These are phyloP conservation scores for Penicillium tannophilum DNA, from an alignment of 495 filamentous ascomycete species.

Conservation along the genomic window DNA sequence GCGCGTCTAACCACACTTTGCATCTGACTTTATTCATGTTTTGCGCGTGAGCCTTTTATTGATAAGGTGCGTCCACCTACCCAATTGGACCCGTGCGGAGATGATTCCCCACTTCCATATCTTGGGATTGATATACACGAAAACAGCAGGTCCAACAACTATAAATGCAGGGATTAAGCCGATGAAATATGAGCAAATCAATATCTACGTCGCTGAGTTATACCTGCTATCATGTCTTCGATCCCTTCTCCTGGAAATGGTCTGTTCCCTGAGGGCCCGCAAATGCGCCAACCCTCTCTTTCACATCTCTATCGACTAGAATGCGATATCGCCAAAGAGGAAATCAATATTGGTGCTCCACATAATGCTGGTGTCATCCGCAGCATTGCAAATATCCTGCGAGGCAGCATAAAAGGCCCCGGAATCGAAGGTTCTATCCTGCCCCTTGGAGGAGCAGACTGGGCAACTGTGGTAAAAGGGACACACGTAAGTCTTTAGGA, in stretches of 20 bases:
- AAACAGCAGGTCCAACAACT: not conserved
- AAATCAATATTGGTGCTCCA: conserved; percentile 31
- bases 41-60: not conserved
- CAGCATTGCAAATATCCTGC: conserved; percentile 33
- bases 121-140: not conserved
- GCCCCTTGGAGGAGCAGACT: conserved; percentile 34
- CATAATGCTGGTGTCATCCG: conserved; percentile 27
- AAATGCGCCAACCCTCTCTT: conserved; percentile 32
- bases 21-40: not conserved
- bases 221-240: conserved; percentile 15
- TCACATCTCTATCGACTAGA: conserved; percentile 32
- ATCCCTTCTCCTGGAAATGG: conserved; percentile 27
- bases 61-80: conserved; percentile 24
- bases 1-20: conserved; percentile 4
- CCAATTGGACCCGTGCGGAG: conserved; percentile 9
- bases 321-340: conserved; percentile 28
- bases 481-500: conserved; percentile 26
- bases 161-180: not conserved
- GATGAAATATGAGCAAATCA: not conserved
- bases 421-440: conserved; percentile 28
- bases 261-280: conserved; percentile 28
- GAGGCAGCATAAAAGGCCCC: conserved; percentile 32
- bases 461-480: conserved; percentile 35
- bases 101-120: not conserved
- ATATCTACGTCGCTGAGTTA: not conserved